A percentile compares a stretch with the other conserved stretches of the same genome.
Evolutionary conservation across 1,284 basidiomycete species (phyloP).

Genomic region (Heterobasidion irregulare): DNA sequence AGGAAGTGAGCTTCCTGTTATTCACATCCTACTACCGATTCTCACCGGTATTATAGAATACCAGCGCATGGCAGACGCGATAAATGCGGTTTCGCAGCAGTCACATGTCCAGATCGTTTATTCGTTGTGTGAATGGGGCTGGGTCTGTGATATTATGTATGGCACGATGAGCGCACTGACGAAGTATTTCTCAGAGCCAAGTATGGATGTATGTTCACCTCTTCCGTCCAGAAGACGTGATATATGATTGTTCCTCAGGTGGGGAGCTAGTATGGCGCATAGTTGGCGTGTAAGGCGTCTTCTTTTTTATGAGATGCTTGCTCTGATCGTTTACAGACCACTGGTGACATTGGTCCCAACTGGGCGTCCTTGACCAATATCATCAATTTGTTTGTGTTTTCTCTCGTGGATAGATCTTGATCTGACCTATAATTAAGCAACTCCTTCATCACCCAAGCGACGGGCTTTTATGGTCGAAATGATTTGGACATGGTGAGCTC

Average conservation of each 20-base stretch:
- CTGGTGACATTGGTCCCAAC: conserved; percentile 24
- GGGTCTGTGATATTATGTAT: conserved; percentile 21
- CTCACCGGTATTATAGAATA: conserved; percentile 29
- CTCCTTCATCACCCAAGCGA: conserved; percentile 26
- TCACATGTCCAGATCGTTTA: conserved; percentile 31
- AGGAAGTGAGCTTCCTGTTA: conserved; percentile 28
- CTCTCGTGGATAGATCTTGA: background rate
- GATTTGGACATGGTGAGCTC: conserved; percentile 1
- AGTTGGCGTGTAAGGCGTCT: conserved; percentile 31
- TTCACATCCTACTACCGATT: background rate
- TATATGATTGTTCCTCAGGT: conserved; percentile 15
- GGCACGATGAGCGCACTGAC: background rate
- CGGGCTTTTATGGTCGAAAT: conserved; percentile 3
- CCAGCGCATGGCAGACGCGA: conserved; percentile 39
- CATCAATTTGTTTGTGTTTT: conserved; percentile 29
- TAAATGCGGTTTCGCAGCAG: conserved; percentile 28
- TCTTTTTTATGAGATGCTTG: background rate
- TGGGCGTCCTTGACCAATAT: conserved; percentile 32
- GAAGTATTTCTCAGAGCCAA: conserved; percentile 22
- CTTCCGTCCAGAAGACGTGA: background rate
- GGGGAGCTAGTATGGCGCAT: conserved; percentile 34
- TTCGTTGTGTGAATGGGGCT: conserved; percentile 45
- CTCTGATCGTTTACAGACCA: conserved; percentile 15
- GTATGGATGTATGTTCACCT: conserved; percentile 30
- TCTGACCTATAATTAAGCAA: conserved; percentile 21